phyloP scores from a whole-genome alignment of 1,139 yeast species.

The Candida sp. region DNA sequence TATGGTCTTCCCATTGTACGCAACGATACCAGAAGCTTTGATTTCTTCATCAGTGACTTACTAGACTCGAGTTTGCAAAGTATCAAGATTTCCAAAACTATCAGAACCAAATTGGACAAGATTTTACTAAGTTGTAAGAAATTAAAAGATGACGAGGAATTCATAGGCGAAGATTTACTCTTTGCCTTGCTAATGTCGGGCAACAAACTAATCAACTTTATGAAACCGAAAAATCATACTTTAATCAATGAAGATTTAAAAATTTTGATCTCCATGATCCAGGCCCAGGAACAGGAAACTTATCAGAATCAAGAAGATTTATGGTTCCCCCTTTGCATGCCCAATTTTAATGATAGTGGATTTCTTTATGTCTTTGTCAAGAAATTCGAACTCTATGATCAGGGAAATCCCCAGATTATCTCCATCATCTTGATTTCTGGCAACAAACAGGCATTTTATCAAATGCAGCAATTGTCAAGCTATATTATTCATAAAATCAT shows the following conservation, averaged over 20 bases:
- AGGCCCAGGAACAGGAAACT: constrained; percentile 15
- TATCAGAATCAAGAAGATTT: constrained; percentile 54
- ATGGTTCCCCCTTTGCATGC: constrained; percentile 94
- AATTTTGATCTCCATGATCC: constrained; percentile 25
- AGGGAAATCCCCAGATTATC: constrained; percentile 26
- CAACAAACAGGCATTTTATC: constrained; percentile 77
- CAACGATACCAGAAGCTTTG: constrained; percentile 15
- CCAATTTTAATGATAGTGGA: constrained; percentile 85
- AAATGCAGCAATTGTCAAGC: constrained; percentile 60
- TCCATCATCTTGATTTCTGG: constrained; percentile 77
- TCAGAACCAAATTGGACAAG: constrained; percentile 27
- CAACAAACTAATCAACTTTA: constrained; percentile 23
- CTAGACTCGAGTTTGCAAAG: constrained; percentile 27
- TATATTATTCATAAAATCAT: constrained; percentile 45
- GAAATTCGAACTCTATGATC: constrained; percentile 37
- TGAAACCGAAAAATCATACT: constrained; percentile 34
- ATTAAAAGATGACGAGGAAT: constrained; percentile 12
- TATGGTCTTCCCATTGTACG: constrained; percentile 18
- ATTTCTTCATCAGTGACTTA: constrained; percentile 24
- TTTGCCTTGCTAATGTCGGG: constrained; percentile 26
- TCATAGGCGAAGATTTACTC: constrained; percentile 28
- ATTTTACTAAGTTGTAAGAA: constrained; percentile 23
- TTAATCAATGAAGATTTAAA: constrained; percentile 30
- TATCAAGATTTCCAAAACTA: constrained; percentile 29
- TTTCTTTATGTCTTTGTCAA: constrained; percentile 80